Conservation (phyloP, 2,329 filamentous ascomycete species). For the Cytospora chrysosperma region DNA sequence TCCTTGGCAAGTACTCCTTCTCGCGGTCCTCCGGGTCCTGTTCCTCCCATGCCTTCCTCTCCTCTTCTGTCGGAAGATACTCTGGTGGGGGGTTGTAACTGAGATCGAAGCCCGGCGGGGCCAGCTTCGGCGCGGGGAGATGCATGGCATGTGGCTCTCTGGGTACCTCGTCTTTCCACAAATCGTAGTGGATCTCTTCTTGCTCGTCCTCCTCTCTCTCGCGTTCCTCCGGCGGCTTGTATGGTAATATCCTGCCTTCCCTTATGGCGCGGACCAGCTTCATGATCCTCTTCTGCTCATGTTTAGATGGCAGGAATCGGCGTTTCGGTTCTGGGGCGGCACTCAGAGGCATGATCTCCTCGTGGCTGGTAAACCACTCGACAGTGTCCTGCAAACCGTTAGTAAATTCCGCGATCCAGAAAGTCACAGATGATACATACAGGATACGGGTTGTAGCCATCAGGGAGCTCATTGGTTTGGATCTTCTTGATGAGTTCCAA, state of each 20-base stretch:
- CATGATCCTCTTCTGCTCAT: conserved; percentile 94
- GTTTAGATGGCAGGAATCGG: conserved; percentile 92
- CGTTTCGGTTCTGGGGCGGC: conserved; percentile 94
- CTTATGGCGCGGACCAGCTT: conserved; percentile 95
- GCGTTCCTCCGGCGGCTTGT: conserved; percentile 69
- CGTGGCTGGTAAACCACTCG: conserved; percentile 88
- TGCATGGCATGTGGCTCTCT: conserved; percentile 88
- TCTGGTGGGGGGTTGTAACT: conserved; percentile 96
- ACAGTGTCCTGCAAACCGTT: conserved; percentile 64
- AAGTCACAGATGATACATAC: conserved; percentile 43
- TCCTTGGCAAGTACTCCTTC: conserved; percentile 80
- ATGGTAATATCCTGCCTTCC: conserved; percentile 90
- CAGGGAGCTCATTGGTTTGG: conserved; percentile 84
- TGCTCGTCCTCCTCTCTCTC: conserved; percentile 71
- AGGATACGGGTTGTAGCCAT: conserved; percentile 90
- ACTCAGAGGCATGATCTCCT: conserved; percentile 92
- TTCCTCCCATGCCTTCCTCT: conserved; percentile 82
- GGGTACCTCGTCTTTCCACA: conserved; percentile 91
- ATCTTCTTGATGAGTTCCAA: conserved; percentile 84
- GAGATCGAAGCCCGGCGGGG: conserved; percentile 90
- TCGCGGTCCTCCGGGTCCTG: conserved; percentile 87
- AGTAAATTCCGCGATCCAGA: conserved; percentile 18
- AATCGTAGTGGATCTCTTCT: conserved; percentile 74
- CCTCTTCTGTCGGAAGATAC: conserved; percentile 83
- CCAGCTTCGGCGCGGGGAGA: conserved; percentile 87